These are phyloP conservation scores for Raphanus hybrid DNA, from an alignment of 441 rosid species.

Conservation along the genomic window DNA sequence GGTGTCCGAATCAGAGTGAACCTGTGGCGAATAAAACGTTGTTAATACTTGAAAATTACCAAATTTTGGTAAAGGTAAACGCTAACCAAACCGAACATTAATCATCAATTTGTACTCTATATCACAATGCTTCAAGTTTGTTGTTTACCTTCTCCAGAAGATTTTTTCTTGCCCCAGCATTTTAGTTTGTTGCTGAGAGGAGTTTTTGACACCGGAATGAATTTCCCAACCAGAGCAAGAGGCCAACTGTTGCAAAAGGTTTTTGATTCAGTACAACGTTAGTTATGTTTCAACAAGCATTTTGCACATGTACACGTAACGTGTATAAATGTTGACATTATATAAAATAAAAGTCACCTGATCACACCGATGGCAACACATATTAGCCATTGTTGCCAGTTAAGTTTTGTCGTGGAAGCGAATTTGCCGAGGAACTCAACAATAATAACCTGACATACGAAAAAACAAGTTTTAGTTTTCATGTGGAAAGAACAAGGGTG, in stretches of 20 bases:
- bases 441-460: slow-evolving; percentile 58
- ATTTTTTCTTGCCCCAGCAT: slow-evolving; percentile 41
- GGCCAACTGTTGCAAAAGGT: slow-evolving; percentile 72
- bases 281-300: slow-evolving; percentile 24
- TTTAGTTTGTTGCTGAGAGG: slow-evolving; percentile 49
- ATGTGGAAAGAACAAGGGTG: background rate
- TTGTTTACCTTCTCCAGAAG: slow-evolving; percentile 39
- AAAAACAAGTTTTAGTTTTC: slow-evolving; percentile 8
- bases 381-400: slow-evolving; percentile 81
- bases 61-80: background rate
- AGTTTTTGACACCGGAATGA: slow-evolving; percentile 73
- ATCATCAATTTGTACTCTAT: background rate
- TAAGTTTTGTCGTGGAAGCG: slow-evolving; percentile 65
- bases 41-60: background rate
- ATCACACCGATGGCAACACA: slow-evolving; percentile 62
- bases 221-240: slow-evolving; percentile 70
- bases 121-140: background rate
- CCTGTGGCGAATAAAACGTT: background rate
- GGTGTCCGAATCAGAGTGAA: background rate
- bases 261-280: background rate
- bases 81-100: background rate
- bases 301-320: background rate
- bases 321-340: slow-evolving; percentile 16
- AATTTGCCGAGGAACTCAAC: slow-evolving; percentile 88
- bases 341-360: slow-evolving; percentile 42